Base-by-base conservation (phyloP, 2,329 filamentous ascomycete species). In the Xenosphaeropsis pyriputrescens region DNA sequence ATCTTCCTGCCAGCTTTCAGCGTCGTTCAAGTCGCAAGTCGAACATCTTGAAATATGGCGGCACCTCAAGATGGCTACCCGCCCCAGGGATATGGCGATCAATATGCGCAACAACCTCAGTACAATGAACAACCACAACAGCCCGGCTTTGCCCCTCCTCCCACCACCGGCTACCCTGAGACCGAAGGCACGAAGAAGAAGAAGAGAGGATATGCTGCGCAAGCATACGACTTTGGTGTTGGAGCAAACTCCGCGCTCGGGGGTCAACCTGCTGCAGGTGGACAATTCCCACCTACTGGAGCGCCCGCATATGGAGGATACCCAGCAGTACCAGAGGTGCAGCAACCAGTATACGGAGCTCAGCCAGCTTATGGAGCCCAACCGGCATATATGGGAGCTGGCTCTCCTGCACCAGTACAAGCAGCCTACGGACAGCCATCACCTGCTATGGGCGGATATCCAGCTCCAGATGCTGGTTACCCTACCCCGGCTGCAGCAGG, bases 121-220 rank as follows among this genome's bases (percentile, higher is more conserved):
- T 51, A 48, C 33, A 58, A 58, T 44, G 55, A 59, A 42, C 57
- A 60, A 36, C 54, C 57, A 38, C 40, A 52, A 45, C 53, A 60
- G 57, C 46, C 53, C 40, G 50, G 44, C 35, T 51, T 47, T 37
- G 47, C 53, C 22, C 43, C 52, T 30, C 43, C 52, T 32, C 49
- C 55, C 41, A 46, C 45, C 37, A 39, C 47, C 36, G 46, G 53
- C 35, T 55, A 56, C 29, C 50, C 44, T 32, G 54, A 57, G 32
- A 66, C 67, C 32, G 64, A 65, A 34, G 68, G 47, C 14, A 53
- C 64, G 45, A 78, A 72, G 59, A 86, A 86, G 67, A 95, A 94
- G 75, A 94, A 93, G 72, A 75, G 86, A 67, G 80, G 83, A 40
- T 96, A 96, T 65, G 91, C 91, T 39, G 85, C 85, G 40, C 83